Evolutionary conservation across 108 stramenopile species (phyloP).

Genomic region (Fragilariopsis cylindrus): DNA sequence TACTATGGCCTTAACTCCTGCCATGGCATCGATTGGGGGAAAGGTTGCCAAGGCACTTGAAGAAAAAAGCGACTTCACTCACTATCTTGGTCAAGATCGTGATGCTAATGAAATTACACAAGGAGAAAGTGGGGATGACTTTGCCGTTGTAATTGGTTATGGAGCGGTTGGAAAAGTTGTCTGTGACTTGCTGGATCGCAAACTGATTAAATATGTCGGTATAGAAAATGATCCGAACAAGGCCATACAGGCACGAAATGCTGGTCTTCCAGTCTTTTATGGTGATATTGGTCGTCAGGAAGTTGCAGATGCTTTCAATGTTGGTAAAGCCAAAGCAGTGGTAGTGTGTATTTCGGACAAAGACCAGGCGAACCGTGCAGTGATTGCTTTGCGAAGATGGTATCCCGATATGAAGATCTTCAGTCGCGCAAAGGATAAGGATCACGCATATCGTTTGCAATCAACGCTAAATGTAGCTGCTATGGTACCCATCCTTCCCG

Average conservation of each 20-base stretch:
- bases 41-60: conserved; percentile 82
- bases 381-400: conserved; percentile 85
- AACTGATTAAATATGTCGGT: conserved; percentile 93
- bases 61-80: conserved; percentile 80
- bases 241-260: conserved; percentile 91
- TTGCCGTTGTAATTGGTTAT: conserved; percentile 95
- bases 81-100: conserved; percentile 88
- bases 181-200: conserved; percentile 92
- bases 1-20: conserved; percentile 93
- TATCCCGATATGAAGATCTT: conserved; percentile 93
- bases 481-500: conserved; percentile 95
- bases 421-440: conserved; percentile 83
- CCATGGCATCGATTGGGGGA: conserved; percentile 65
- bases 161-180: conserved; percentile 94
- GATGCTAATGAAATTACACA: conserved; percentile 87
- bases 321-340: conserved; percentile 92
- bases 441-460: conserved; percentile 90
- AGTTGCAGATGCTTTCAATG: conserved; percentile 90
- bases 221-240: conserved; percentile 92
- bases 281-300: conserved; percentile 94
- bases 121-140: conserved; percentile 65
- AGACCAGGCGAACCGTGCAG: conserved; percentile 86
- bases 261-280: conserved; percentile 94
- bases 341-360: conserved; percentile 92
- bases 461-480: conserved; percentile 87